These are phyloP conservation scores for Tieghemostelium lacteum DNA, from an alignment of 78 protist species.

Conservation along the genomic window DNA sequence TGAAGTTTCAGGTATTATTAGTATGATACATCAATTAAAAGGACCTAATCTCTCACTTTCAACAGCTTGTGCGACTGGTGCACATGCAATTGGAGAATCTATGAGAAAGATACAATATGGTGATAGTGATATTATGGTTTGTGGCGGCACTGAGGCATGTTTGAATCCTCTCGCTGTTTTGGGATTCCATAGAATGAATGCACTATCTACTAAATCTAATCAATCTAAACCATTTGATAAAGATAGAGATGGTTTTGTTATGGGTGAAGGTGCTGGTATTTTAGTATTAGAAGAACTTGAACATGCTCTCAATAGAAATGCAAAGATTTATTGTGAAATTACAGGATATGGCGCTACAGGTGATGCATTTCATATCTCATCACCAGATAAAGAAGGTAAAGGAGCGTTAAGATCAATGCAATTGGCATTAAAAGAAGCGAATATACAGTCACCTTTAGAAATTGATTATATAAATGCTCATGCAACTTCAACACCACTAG, in stretches of 20 bases:
- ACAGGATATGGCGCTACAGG: slow-evolving; percentile 79
- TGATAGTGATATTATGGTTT: slow-evolving; percentile 92
- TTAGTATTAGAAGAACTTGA: slow-evolving; percentile 80
- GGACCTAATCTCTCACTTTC: slow-evolving; percentile 93
- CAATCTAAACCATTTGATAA: slow-evolving; percentile 92
- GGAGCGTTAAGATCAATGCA: slow-evolving; percentile 90
- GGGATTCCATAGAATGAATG: slow-evolving; percentile 89
- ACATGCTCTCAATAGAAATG: slow-evolving; percentile 82
- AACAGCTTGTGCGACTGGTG: slow-evolving; percentile 98
- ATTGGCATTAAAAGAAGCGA: slow-evolving; percentile 74
- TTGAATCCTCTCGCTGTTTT: slow-evolving; percentile 90
- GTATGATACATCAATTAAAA: slow-evolving; percentile 61
- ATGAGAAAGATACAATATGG: slow-evolving; percentile 85
- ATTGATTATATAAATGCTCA: slow-evolving; percentile 96
- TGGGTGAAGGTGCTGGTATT: slow-evolving; percentile 96
- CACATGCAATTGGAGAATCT: slow-evolving; percentile 94
- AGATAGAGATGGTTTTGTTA: slow-evolving; percentile 95
- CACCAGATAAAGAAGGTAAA: slow-evolving; percentile 86
- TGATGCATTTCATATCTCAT: slow-evolving; percentile 94
- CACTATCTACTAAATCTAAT: slow-evolving; percentile 90
- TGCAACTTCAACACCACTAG: slow-evolving; percentile 97
- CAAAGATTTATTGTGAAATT: slow-evolving; percentile 90
- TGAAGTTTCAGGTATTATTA: slow-evolving; percentile 91
- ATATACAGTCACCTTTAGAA: background rate
- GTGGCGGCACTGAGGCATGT: slow-evolving; percentile 96